These are phyloP conservation scores for Oidium heveae DNA, from an alignment of 2,329 filamentous ascomycete genomes.

Conservation along the genomic window DNA sequence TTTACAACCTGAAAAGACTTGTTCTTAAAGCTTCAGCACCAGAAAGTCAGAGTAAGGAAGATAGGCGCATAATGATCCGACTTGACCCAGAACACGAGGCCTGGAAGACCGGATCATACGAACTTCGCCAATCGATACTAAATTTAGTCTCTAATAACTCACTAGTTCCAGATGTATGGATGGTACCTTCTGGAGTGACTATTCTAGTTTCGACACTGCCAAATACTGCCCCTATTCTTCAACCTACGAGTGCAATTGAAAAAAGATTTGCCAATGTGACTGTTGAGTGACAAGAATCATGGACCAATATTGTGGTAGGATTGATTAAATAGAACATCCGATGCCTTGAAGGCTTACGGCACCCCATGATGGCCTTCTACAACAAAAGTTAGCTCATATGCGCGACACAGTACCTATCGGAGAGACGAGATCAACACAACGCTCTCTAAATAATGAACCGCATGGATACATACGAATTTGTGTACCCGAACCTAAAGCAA, in stretches of 20 bases:
- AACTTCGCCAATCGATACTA: background rate
- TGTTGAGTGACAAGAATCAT: too few species aligned
- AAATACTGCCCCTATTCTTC: too few species aligned
- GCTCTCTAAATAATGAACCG: background rate
- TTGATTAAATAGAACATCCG: background rate
- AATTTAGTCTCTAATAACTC: background rate
- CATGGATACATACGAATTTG: background rate
- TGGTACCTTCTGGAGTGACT: background rate
- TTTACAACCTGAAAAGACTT: slow-evolving; percentile 1
- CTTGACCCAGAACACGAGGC: too few species aligned
- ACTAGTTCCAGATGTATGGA: background rate
- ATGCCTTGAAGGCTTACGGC: background rate
- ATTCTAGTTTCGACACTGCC: too few species aligned
- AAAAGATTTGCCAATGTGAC: too few species aligned
- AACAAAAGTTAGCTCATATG: background rate
- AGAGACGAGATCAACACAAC: background rate
- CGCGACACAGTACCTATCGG: background rate
- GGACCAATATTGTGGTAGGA: background rate
- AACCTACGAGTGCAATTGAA: too few species aligned
- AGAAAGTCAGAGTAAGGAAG: too few species aligned
- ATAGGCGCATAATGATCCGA: too few species aligned
- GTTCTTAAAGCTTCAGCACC: too few species aligned
- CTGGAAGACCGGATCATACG: too few species aligned
- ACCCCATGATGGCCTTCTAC: background rate
- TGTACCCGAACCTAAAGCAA: background rate